These are phyloP conservation scores for Citrullus amarus DNA, from an alignment of 306 rosid genomes.

Conservation along the genomic window DNA sequence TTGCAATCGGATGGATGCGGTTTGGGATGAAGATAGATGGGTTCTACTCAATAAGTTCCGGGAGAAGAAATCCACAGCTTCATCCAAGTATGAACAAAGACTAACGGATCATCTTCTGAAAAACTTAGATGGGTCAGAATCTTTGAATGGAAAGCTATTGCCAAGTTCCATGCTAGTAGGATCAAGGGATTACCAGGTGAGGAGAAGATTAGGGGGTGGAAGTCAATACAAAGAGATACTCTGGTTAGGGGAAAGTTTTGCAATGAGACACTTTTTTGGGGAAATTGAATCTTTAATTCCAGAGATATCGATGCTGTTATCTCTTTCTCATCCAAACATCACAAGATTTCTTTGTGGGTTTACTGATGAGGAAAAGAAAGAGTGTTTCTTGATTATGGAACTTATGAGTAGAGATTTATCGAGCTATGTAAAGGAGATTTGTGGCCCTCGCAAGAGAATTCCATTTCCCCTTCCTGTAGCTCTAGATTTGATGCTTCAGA, in stretches of 20 bases:
- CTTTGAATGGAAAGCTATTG: conserved; percentile 35
- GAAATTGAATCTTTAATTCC: conserved; percentile 48
- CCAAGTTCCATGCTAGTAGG: conserved; percentile 57
- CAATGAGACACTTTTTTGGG: conserved; percentile 47
- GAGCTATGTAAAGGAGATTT: conserved; percentile 48
- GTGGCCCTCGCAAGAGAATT: conserved; percentile 44
- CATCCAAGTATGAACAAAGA: conserved; percentile 37
- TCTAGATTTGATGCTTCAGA: conserved; percentile 84
- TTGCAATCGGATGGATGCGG: conserved; percentile 36
- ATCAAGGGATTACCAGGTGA: conserved; percentile 60
- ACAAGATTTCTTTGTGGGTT: conserved; percentile 55
- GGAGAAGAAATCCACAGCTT: conserved; percentile 38
- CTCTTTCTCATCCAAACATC: conserved; percentile 79
- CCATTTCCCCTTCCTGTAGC: conserved; percentile 67
- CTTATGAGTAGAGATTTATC: conserved; percentile 62
- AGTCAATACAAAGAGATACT: conserved; percentile 61
- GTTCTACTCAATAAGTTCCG: conserved; percentile 32
- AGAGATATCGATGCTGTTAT: conserved; percentile 43
- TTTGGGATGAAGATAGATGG: conserved; percentile 82
- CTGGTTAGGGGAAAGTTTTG: conserved; percentile 86
- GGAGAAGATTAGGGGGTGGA: conserved; percentile 62
- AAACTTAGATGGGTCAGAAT: conserved; percentile 34
- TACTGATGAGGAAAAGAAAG: conserved; percentile 65
- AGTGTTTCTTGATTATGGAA: conserved; percentile 65
- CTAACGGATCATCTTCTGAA: conserved; percentile 39